Conservation (phyloP, 2,329 filamentous ascomycete species). For the Fusarium pseudoanthophilum region DNA sequence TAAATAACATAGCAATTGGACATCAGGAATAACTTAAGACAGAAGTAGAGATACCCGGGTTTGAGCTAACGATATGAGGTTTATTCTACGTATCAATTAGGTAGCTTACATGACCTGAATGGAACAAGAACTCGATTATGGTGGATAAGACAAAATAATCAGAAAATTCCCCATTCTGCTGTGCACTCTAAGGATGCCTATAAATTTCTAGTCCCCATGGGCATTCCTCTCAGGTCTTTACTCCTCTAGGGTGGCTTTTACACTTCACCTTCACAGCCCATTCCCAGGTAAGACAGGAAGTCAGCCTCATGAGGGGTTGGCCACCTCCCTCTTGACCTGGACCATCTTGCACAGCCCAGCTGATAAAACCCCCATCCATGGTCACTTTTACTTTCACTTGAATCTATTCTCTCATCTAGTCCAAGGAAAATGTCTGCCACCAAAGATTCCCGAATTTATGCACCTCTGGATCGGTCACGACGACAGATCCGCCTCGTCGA, state of each 20-base stretch:
- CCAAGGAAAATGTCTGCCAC: neutral
- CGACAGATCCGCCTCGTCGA: neutral
- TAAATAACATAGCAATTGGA: neutral
- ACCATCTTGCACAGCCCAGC: neutral
- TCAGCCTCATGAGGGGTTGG: neutral
- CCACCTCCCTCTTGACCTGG: neutral
- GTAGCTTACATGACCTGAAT: neutral
- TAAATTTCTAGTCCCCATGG: neutral
- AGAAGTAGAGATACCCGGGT: rapidly evolving
- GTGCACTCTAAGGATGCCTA: neutral
- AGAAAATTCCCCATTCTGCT: no score
- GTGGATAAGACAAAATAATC: neutral
- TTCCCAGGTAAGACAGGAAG: neutral
- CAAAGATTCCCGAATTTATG: rapidly evolving
- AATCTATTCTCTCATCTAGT: rapidly evolving
- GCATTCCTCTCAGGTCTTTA: neutral
- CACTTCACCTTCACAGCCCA: neutral
- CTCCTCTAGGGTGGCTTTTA: neutral
- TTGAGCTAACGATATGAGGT: rapidly evolving
- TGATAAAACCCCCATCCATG: rapidly evolving
- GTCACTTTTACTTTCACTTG: rapidly evolving
- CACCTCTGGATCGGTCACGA: neutral
- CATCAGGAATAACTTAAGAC: neutral
- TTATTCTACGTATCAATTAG: neutral
- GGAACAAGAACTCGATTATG: neutral